These are phyloP conservation scores for Drechslera avenae DNA, from an alignment of 2,329 filamentous ascomycete species.

Conservation along the genomic window DNA sequence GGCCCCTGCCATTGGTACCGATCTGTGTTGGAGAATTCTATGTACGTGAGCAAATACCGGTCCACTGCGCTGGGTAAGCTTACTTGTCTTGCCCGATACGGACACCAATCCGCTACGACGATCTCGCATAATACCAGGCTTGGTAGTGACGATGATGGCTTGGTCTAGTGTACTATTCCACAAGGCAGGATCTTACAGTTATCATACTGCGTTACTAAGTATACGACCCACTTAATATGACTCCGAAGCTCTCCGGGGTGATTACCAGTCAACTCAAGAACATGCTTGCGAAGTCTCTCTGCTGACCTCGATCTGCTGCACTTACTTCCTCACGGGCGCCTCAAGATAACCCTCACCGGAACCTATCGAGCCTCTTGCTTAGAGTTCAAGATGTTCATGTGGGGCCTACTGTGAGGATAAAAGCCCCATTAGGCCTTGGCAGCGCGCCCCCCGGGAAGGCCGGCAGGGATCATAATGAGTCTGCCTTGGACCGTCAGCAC, in stretches of 20 bases:
- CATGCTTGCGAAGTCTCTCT: background rate
- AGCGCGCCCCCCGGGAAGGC: background rate
- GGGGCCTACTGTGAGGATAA: background rate
- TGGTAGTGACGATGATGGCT: constrained; percentile 23
- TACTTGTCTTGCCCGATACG: background rate
- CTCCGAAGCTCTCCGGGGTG: too few relatives aligned
- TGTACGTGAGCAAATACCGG: background rate
- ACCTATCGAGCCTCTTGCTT: background rate
- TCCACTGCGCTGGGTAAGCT: constrained; percentile 8
- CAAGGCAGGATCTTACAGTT: background rate
- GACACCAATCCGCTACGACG: constrained; percentile 10
- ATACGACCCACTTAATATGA: background rate
- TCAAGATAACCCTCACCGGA: background rate
- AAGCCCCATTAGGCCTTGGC: background rate
- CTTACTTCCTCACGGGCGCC: background rate
- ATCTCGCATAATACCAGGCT: constrained; percentile 17
- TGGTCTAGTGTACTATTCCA: constrained; percentile 9
- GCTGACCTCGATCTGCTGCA: too few relatives aligned
- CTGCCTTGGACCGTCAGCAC: background rate
- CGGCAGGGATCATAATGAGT: background rate
- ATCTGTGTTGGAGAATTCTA: background rate
- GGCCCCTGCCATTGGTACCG: background rate
- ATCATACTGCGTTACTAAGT: background rate
- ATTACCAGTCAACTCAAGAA: too few relatives aligned
- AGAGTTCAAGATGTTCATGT: background rate